Evolutionary conservation across 2,329 filamentous ascomycete species (phyloP).

Genomic region (Claviceps sp.): DNA sequence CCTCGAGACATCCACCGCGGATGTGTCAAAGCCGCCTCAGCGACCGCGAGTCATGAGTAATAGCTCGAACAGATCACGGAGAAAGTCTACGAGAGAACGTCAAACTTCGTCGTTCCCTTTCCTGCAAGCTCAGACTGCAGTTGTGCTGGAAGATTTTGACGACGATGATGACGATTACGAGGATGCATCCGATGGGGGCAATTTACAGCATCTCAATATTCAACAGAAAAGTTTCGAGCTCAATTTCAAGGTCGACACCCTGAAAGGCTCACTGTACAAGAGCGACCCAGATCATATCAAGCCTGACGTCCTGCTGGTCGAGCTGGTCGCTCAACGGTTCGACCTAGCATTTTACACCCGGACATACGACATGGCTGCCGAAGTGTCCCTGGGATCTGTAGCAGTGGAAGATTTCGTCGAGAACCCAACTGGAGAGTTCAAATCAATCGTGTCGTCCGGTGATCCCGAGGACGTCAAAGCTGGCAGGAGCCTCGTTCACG

Average conservation of each 20-base stretch:
- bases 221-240: constrained; percentile 92
- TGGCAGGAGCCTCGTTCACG: constrained; percentile 68
- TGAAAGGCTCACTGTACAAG: constrained; percentile 84
- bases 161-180: constrained; percentile 54
- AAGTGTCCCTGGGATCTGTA: constrained; percentile 75
- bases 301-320: constrained; percentile 72
- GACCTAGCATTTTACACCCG: constrained; percentile 77
- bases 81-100: constrained; percentile 33
- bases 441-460: constrained; percentile 86
- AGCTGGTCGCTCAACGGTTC: constrained; percentile 83
- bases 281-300: constrained; percentile 67
- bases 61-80: constrained; percentile 31
- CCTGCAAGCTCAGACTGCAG: constrained; percentile 55
- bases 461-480: constrained; percentile 59
- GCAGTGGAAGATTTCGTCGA: constrained; percentile 93
- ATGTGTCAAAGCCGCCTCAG: constrained; percentile 13
- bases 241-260: constrained; percentile 86
- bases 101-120: constrained; percentile 65
- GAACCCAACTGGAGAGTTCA: constrained; percentile 79
- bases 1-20: constrained; percentile 12
- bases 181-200: constrained; percentile 46
- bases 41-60: constrained; percentile 34
- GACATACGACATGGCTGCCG: constrained; percentile 83
- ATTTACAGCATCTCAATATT: constrained; percentile 49
- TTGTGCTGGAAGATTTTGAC: constrained; percentile 68